Evolutionary conservation across 2,329 filamentous ascomycete species (phyloP).

Genomic region (Scytalidium sp.): DNA sequence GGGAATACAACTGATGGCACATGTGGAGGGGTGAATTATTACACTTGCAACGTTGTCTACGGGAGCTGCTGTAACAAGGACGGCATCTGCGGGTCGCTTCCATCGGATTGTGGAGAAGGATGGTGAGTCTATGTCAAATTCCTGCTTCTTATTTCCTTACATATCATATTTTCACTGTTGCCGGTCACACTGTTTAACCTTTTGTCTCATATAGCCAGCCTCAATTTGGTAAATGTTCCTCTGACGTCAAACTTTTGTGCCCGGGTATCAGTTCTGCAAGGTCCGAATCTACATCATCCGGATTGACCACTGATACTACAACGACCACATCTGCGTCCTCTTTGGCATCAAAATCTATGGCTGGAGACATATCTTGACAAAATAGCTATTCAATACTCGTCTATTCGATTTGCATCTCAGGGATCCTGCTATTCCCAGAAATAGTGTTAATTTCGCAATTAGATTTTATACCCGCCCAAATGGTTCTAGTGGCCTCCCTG

Average conservation of each 20-base stretch:
- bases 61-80: constrained; percentile 2
- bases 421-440: too few relatives aligned
- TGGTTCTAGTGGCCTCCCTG: too few relatives aligned
- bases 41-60: constrained; percentile 1
- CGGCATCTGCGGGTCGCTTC: constrained; percentile 1
- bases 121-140: not conserved
- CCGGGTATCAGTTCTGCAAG: not conserved
- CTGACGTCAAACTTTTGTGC: too few relatives aligned
- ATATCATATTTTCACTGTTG: not conserved
- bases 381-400: too few relatives aligned
- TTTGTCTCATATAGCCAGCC: not conserved
- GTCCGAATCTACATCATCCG: too few relatives aligned
- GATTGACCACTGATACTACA: not conserved
- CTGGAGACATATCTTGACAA: too few relatives aligned
- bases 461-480: too few relatives aligned
- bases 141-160: not conserved
- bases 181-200: not conserved
- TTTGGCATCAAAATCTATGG: too few relatives aligned
- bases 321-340: constrained; percentile 1
- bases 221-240: constrained; percentile 1
- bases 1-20: constrained; percentile 25
- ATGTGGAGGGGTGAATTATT: constrained; percentile 25
- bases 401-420: too few relatives aligned
- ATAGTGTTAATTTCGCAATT: too few relatives aligned
- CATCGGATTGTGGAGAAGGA: constrained; percentile 2